Evolutionary conservation across 805 yeast genomes (phyloP).

Genomic region (Kurtzmaniella cleridarum): DNA sequence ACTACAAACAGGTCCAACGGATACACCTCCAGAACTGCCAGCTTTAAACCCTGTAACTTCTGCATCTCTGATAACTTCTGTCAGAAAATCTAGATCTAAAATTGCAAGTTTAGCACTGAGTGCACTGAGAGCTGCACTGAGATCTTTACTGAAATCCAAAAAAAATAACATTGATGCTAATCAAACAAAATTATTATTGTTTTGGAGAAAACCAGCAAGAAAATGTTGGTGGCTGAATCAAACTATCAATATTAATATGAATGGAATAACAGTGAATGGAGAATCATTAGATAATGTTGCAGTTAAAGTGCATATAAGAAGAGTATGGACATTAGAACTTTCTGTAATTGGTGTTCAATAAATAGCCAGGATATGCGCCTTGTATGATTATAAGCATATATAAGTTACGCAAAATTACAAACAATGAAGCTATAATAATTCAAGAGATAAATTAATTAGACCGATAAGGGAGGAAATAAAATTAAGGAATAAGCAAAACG

Average conservation of each 20-base stretch:
- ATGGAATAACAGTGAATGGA: conserved; percentile 12
- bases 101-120: conserved; percentile 55
- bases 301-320: conserved; percentile 75
- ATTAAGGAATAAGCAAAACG: too few species aligned
- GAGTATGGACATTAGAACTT: conserved; percentile 96
- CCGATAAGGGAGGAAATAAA: too few species aligned
- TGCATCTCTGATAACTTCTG: conserved; percentile 26
- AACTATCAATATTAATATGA: conserved; percentile 40
- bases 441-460: too few species aligned
- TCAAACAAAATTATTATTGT: conserved; percentile 65
- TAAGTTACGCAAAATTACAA: too few species aligned
- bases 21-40: conserved; percentile 41
- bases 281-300: conserved; percentile 20
- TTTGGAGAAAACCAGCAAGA: conserved; percentile 97
- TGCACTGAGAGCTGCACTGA: conserved; percentile 50
- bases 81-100: conserved; percentile 46
- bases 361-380: too few species aligned
- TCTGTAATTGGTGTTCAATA: conserved; percentile 81
- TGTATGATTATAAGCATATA: too few species aligned
- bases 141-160: conserved; percentile 52
- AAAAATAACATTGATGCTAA: conserved; percentile 33
- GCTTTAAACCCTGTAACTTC: conserved; percentile 39
- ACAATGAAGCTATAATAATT: too few species aligned
- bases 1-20: conserved; percentile 30
- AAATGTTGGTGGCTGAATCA: conserved; percentile 97